Percentiles rank a stretch among this genome's conserved stretches.
Evolutionary conservation across 805 yeast species (phyloP).

Genomic region (Yarrowia yakushimensis): DNA sequence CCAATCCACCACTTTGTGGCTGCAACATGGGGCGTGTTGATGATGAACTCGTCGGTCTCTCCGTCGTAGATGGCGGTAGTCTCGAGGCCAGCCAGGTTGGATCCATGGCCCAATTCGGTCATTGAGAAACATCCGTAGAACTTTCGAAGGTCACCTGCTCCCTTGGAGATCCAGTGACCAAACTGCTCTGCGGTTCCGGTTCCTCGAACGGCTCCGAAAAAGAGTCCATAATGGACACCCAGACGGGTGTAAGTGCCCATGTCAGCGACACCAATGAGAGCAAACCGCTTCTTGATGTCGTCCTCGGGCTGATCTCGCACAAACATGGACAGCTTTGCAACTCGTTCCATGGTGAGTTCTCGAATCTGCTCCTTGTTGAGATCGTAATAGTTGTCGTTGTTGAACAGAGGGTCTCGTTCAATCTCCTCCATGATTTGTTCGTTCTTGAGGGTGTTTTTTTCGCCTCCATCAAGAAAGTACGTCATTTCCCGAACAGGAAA

Average conservation of each 20-base stretch:
- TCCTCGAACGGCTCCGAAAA: constrained; percentile 76
- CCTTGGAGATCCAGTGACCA: constrained; percentile 74
- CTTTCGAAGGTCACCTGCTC: constrained; percentile 39
- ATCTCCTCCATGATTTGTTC: constrained; percentile 44
- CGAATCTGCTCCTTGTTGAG: constrained; percentile 44
- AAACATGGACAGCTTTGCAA: constrained; percentile 35
- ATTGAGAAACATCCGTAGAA: constrained; percentile 83
- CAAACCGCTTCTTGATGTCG: constrained; percentile 32
- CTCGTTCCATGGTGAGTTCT: constrained; percentile 38
- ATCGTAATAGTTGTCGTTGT: constrained; percentile 47
- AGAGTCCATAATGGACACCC: constrained; percentile 85
- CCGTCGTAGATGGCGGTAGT: constrained; percentile 83
- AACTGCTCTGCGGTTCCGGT: constrained; percentile 84
- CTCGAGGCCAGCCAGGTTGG: constrained; percentile 89
- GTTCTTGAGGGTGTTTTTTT: constrained; percentile 40
- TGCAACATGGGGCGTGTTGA: constrained; percentile 84
- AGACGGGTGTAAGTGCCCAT: constrained; percentile 77
- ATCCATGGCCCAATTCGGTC: constrained; percentile 93
- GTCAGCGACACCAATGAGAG: constrained; percentile 45
- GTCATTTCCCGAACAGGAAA: constrained; percentile 43
- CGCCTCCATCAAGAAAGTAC: constrained; percentile 45
- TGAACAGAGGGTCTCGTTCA: constrained; percentile 55
- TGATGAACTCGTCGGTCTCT: constrained; percentile 60
- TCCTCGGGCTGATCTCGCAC: constrained; percentile 33
- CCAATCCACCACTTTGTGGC: constrained; percentile 99